Percentiles rank a stretch among this genome's conserved stretches.
These are phyloP conservation scores for Colletotrichum chrysophilum DNA, from an alignment of 2,329 filamentous ascomycete species.

Conservation along the genomic window DNA sequence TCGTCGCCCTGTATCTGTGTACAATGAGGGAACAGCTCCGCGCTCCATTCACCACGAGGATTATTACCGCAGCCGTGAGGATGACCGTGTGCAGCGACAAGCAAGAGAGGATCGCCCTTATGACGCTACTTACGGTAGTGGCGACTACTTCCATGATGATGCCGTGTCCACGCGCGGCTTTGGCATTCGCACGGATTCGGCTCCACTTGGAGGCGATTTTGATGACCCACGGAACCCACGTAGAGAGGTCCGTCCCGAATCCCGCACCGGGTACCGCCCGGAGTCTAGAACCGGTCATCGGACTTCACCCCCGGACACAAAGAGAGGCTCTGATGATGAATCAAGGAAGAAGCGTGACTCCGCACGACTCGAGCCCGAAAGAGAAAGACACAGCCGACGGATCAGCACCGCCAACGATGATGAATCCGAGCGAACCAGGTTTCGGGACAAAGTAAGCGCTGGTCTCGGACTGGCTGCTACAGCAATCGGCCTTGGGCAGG, in stretches of 20 bases:
- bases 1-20: constrained; percentile 56
- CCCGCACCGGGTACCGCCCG: constrained; percentile 39
- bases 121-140: constrained; percentile 31
- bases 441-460: constrained; percentile 53
- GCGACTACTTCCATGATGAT: constrained; percentile 51
- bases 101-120: constrained; percentile 44
- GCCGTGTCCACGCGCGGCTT: constrained; percentile 53
- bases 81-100: constrained; percentile 48
- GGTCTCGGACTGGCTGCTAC: constrained; percentile 55
- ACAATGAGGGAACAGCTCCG: constrained; percentile 52
- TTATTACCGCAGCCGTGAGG: constrained; percentile 53
- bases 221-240: constrained; percentile 49
- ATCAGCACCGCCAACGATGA: constrained; percentile 36
- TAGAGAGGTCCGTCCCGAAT: constrained; percentile 24
- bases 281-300: constrained; percentile 36
- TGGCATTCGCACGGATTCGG: constrained; percentile 51
- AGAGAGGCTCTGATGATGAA: constrained; percentile 19
- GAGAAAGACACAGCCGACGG: constrained; percentile 30
- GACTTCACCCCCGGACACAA: constrained; percentile 15
- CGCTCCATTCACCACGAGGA: constrained; percentile 52
- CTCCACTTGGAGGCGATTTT: constrained; percentile 34
- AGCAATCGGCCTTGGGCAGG: constrained; percentile 47
- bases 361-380: constrained; percentile 19
- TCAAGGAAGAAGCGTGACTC: constrained; percentile 14
- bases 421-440: constrained; percentile 45